phyloP scores from a whole-genome alignment of 116 monocot species.

The Zostera marina region DNA sequence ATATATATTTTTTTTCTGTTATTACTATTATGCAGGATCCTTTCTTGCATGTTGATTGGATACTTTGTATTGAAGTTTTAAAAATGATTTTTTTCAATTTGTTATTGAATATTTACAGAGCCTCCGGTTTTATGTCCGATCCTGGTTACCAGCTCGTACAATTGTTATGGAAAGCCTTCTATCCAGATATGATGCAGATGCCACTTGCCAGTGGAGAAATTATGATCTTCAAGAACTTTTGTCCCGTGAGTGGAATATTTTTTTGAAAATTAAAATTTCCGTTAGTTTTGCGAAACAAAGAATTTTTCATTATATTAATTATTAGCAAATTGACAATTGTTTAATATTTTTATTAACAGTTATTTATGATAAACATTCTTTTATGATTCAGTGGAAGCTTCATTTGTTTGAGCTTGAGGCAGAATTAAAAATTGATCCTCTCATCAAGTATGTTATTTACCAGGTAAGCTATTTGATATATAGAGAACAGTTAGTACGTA shows the following conservation, averaged over 20 bases:
- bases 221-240: slow-evolving; percentile 58
- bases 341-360: too few species aligned
- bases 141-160: slow-evolving; percentile 90
- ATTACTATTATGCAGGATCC: background rate
- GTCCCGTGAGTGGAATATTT: slow-evolving; percentile 52
- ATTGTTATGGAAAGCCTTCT: slow-evolving; percentile 62
- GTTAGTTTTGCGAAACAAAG: too few species aligned
- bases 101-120: slow-evolving; percentile 25
- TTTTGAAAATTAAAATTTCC: background rate
- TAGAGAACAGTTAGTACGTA: too few species aligned
- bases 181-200: slow-evolving; percentile 42
- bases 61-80: background rate
- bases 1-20: background rate
- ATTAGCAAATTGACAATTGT: too few species aligned
- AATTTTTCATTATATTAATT: too few species aligned
- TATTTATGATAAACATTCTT: background rate
- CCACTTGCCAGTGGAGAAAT: slow-evolving; percentile 91
- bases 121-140: slow-evolving; percentile 53
- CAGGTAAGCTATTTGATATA: slow-evolving; percentile 26
- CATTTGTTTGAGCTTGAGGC: slow-evolving; percentile 96
- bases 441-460: slow-evolving; percentile 69
- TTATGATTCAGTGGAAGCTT: slow-evolving; percentile 71
- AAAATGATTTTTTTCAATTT: background rate
- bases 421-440: slow-evolving; percentile 73
- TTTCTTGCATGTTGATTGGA: background rate